Base-by-base conservation (phyloP, 257 asterid genomes). In the Rubia yunnanensis region DNA sequence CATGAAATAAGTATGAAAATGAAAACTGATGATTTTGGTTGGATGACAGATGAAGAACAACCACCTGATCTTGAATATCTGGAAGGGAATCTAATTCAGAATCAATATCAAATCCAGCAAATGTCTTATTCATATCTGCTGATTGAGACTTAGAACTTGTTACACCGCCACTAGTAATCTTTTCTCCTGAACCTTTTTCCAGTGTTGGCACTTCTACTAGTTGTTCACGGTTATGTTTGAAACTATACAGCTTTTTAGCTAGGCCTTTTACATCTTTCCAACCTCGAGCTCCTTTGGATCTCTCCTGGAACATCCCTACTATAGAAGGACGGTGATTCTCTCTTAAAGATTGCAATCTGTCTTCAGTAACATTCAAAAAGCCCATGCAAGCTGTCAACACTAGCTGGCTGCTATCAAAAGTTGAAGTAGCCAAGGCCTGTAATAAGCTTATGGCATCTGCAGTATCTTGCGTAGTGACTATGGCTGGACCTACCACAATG, bases 331-430 rank as follows among this genome's bases (percentile, higher is more conserved):
- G 84, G 74, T 91, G 96, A 80, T 80, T 84, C 55, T 83, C 79
- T 75, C 98, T 88, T 46, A 86, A 77, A 71, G 71, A 84, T 66
- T 79, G 79, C 73, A 91, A 74, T 76, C 80, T 80, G 24, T 82
- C 86, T 79, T 91, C 96, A 3, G 88, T 88, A 32, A 88, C 74
- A 41, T 63, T 85, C 80, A 82, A 72, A 83, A 81, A 91, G 62
- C 96, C 92, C 87, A 88, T 88, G 79, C 98, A 86, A 66, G 98
- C 98, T 72, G 94, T 88, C 85, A 91, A 78, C 63, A 91, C 96
- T 72, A 91, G 98, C 78, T 88, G 98, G 78, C 98, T 91, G 84
- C 98, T 88, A 61, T 91, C 98, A 66, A 91, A 91, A 39, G 98
- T 91, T 63, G 96, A 91, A 49, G 94, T 88, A 70, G 88, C 67